A percentile compares a stretch with the other conserved stretches of the same genome.
phyloP scores from a whole-genome alignment of 139 green algal species.

The Chlorella vulgaris region DNA sequence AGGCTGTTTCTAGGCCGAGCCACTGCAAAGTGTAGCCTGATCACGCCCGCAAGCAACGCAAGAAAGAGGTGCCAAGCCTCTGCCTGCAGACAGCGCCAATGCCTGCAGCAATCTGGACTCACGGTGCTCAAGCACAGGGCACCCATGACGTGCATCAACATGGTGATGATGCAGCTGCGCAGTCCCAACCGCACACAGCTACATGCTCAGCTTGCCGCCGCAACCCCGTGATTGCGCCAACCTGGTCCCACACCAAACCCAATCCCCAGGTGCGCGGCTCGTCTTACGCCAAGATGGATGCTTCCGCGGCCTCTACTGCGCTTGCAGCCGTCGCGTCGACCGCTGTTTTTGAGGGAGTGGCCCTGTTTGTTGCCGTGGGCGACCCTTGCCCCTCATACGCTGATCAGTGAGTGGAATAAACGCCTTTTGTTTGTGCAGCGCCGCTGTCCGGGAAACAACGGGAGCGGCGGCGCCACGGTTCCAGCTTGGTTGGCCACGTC shows the following conservation, averaged over 20 bases:
- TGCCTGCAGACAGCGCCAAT: no score
- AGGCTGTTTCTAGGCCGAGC: no score
- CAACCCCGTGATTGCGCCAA: background rate
- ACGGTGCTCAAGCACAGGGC: no score
- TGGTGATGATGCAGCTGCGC: no score
- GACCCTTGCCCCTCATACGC: background rate
- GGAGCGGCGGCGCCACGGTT: no score
- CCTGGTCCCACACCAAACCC: background rate
- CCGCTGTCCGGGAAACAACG: background rate
- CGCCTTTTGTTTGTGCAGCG: background rate
- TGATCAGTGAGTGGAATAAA: background rate
- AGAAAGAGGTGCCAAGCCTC: no score
- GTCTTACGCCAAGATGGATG: background rate
- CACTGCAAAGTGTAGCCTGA: no score
- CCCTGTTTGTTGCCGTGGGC: background rate
- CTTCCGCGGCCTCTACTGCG: background rate
- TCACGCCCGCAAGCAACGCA: no score
- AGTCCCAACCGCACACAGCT: no score
- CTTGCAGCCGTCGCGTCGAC: background rate
- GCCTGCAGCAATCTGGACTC: no score
- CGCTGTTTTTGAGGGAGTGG: background rate
- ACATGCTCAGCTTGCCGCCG: no score
- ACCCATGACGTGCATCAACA: no score
- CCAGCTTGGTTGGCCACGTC: background rate
- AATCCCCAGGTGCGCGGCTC: background rate